Evolutionary conservation across 257 asterid species (phyloP).

Genomic region (Solanum sitiens): DNA sequence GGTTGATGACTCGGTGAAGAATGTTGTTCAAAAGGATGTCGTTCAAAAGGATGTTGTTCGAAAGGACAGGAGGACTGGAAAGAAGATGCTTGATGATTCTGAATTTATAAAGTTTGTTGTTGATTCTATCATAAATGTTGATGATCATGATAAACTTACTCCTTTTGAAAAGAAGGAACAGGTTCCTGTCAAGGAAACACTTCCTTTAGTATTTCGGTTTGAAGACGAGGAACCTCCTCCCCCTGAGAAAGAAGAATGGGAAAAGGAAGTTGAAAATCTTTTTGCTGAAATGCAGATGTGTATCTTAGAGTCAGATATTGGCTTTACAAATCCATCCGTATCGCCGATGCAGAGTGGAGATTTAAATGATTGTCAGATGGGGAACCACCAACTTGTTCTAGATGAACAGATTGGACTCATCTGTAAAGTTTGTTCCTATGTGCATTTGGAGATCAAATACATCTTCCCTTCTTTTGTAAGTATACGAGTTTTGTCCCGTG

Average conservation of each 20-base stretch:
- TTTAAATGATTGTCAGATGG: constrained; percentile 22
- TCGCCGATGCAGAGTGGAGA: background rate
- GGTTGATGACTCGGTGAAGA: background rate
- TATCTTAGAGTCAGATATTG: constrained; percentile 15
- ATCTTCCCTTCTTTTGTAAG: constrained; percentile 62
- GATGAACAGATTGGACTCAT: constrained; percentile 57
- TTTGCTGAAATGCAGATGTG: constrained; percentile 38
- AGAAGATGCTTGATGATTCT: background rate
- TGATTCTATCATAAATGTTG: constrained; percentile 17
- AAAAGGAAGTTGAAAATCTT: constrained; percentile 36
- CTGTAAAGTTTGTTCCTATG: constrained; percentile 35
- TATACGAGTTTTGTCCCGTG: background rate
- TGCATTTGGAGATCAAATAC: constrained; percentile 40
- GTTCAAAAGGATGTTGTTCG: background rate
- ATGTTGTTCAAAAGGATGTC: background rate
- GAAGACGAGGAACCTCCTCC: constrained; percentile 26
- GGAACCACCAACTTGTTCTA: constrained; percentile 31
- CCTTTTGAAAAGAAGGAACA: constrained; percentile 3
- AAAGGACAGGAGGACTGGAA: background rate
- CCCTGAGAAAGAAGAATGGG: constrained; percentile 27
- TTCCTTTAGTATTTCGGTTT: constrained; percentile 51
- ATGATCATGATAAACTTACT: background rate
- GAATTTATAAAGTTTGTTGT: constrained; percentile 14
- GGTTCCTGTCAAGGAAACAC: background rate
- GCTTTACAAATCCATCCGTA: background rate